Base-by-base conservation (phyloP, 23 red algal genomes). In the Gracilaria gracilis region DNA sequence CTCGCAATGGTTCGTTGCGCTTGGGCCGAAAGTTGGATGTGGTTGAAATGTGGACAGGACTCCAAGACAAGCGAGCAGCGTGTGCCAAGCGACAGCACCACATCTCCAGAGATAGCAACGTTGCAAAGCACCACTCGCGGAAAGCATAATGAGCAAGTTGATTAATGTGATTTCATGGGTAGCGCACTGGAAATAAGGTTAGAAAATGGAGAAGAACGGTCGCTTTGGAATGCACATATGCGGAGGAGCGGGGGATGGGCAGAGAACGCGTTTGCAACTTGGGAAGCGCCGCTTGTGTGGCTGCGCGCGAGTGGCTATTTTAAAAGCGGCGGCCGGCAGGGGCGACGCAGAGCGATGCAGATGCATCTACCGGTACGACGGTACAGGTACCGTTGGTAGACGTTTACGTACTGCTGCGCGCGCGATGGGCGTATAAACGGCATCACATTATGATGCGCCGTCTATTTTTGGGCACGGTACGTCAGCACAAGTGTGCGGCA, bases 131-230 rank as follows among this genome's bases (percentile, higher is more conserved):
- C 59, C 1, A 62, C 59, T 29, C 59, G 59, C 29, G 59, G 59
- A 62, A 62, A 62, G 59, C 59, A 62, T 62, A 62, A 62, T 62
- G 59, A 25, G 59, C 59, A 19, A 31, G 23, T 24, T 29, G 24
- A 29, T 62, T 62, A 62, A 62, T 62, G 24, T 62, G 51, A 55
- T 55, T 55, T 19, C 51, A 55, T n/a, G n/a, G n/a, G n/a, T n/a
- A n/a, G n/a, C n/a, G n/a, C n/a, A n/a, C n/a, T n/a, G n/a, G n/a
- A n/a, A n/a, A n/a, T n/a, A n/a, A n/a, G n/a, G n/a, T n/a, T 55
- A 55, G 51, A 55, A 55, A 55, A 55, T 55, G 51, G 19, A 15
- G 17, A 20, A 55, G 51, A 55, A 55, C 51, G 14, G 14, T 20
- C 51, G 51, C 8, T 15, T 15, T 55, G 1, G 17, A 15, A 15